A percentile compares a stretch with the other conserved stretches of the same genome.
These are phyloP conservation scores for Verticillium nubilum DNA, from an alignment of 2,329 filamentous ascomycete genomes.

Conservation along the genomic window DNA sequence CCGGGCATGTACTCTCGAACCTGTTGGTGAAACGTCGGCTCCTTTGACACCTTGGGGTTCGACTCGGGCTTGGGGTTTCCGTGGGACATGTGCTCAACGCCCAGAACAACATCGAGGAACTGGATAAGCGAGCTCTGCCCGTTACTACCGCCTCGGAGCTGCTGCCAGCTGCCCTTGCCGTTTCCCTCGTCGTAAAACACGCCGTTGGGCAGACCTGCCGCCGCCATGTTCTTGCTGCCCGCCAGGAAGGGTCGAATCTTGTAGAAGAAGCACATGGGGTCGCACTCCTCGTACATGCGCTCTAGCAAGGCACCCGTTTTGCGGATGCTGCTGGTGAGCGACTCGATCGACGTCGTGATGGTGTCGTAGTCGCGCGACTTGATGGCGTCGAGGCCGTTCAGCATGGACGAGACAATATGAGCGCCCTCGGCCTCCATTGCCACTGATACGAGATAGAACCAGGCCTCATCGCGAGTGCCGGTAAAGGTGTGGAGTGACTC, in stretches of 20 bases:
- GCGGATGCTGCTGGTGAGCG: constrained; percentile 61
- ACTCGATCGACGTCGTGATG: constrained; percentile 59
- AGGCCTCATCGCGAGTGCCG: constrained; percentile 83
- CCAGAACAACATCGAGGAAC: constrained; percentile 84
- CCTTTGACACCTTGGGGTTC: constrained; percentile 10
- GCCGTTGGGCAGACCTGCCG: constrained; percentile 75
- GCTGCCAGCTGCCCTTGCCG: constrained; percentile 61
- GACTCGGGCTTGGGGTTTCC: constrained; percentile 24
- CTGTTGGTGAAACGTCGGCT: constrained; percentile 48
- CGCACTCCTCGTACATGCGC: constrained; percentile 85
- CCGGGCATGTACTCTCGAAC: constrained; percentile 91
- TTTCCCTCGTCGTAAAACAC: constrained; percentile 77
- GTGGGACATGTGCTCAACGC: constrained; percentile 63
- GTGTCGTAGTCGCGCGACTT: constrained; percentile 51
- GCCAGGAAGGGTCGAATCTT: constrained; percentile 83
- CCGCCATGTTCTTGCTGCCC: constrained; percentile 87
- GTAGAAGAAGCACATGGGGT: constrained; percentile 84
- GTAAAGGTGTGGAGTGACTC: constrained; percentile 77
- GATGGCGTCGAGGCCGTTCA: constrained; percentile 68
- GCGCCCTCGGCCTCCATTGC: constrained; percentile 84
- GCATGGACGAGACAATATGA: constrained; percentile 68
- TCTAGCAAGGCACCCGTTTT: constrained; percentile 63
- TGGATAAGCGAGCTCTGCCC: constrained; percentile 90
- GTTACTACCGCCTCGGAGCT: constrained; percentile 86
- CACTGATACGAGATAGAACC: constrained; percentile 88